These are phyloP conservation scores for Biscogniauxia mediterranea DNA, from an alignment of 2,329 filamentous ascomycete genomes.

Conservation along the genomic window DNA sequence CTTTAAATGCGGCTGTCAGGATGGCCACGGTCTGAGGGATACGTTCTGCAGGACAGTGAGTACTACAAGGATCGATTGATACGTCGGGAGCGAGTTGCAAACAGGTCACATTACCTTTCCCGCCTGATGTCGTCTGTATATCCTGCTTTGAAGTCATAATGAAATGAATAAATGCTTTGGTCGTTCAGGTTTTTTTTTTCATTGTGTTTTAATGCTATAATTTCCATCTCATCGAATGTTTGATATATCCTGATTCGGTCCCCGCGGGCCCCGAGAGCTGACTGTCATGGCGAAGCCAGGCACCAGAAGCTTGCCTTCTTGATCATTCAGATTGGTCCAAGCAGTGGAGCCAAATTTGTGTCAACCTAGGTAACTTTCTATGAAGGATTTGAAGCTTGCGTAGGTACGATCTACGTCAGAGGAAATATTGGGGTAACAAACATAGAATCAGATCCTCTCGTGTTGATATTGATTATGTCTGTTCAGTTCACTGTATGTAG, in stretches of 20 bases:
- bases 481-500: no score
- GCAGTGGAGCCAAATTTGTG: no score
- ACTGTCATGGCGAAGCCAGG: background rate
- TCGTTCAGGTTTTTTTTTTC: no score
- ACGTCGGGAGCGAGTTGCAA: background rate
- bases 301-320: background rate
- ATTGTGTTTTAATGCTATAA: background rate
- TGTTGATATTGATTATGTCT: no score
- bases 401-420: no score
- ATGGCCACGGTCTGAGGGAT: conserved; percentile 3
- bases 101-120: background rate
- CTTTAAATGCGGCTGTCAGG: conserved; percentile 8
- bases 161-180: background rate
- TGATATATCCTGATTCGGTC: background rate
- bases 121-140: background rate
- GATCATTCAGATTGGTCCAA: background rate
- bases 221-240: background rate
- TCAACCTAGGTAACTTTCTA: no score
- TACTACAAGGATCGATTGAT: background rate
- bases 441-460: no score
- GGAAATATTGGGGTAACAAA: no score
- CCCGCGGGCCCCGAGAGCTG: background rate
- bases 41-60: conserved; percentile 10
- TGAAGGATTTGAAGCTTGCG: no score
- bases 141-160: background rate